Base-by-base conservation (phyloP, 1,139 yeast species). In the Yamadazyma oceani region DNA sequence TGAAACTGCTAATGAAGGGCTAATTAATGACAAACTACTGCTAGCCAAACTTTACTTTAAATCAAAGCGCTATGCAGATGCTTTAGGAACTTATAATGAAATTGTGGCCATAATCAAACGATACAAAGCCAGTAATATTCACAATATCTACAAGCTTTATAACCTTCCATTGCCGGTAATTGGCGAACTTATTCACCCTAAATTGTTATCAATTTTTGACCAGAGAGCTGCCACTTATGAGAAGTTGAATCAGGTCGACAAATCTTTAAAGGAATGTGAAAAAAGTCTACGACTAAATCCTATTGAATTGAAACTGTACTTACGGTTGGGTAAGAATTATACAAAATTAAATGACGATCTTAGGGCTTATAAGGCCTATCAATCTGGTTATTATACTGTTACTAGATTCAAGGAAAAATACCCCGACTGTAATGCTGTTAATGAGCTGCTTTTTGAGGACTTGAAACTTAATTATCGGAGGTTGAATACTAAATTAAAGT, bases 211-310 rank as follows among this genome's bases (percentile, higher is more conserved):
- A 1, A 35, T 68, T 42, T 61, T 55, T 54, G 82, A 68, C 60
- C 85, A 50, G 44, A 53, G 85, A 19, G 79, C 85, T 2, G 85
- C 87, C 0, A 71, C 82, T 0, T 69, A 64, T 52, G 82, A 79
- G 49, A 80, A 78, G 49, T 43, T 79, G 36, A 62, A 62, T 2
- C 60, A 66, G 13, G 31, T 57, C 2, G 56, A 55, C 0, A 57
- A 57, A 17, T 82, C 86, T 0, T 50, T 75, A 31, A 48, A 49
- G 17, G 83, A 78, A 42, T 74, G 79, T 0, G 56, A 64, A 22
- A 58, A 50, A 31, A 58, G 76, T 46, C 58, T 74, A 2, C 51
- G 57, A 14, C 38, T 66, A 2, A 85, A 80, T 34, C 85, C 86
- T 0, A 59, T 70, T 31, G 73, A 79, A 30, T 67, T 82, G 45